Evolutionary conservation across 2,329 filamentous ascomycete species (phyloP).

Genomic region (Colletotrichum australisinense): DNA sequence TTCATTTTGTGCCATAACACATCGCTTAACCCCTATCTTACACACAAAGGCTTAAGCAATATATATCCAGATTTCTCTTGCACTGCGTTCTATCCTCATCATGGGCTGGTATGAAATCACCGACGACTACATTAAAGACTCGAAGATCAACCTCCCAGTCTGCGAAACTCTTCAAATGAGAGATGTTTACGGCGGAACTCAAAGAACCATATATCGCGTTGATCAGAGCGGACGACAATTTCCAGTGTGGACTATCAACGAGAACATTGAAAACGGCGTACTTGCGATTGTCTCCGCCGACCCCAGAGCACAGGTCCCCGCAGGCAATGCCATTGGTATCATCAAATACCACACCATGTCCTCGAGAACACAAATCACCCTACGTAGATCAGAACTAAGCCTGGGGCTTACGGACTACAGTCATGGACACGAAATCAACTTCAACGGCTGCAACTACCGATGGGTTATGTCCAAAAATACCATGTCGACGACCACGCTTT

Average conservation of each 20-base stretch:
- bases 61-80: too few species aligned
- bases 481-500: constrained; percentile 1
- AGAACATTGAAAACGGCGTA: neutral
- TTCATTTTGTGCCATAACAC: neutral
- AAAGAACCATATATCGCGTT: constrained; percentile 13
- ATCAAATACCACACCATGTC: constrained; percentile 9
- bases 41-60: neutral
- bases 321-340: neutral
- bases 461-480: constrained; percentile 2
- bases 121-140: neutral
- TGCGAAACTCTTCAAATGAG: constrained; percentile 10
- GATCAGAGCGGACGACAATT: neutral
- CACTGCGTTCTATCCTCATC: neutral
- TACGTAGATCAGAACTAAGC: neutral
- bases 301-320: neutral
- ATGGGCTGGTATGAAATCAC: neutral
- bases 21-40: neutral
- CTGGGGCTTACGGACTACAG: neutral
- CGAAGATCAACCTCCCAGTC: neutral
- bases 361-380: neutral
- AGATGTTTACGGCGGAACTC: neutral
- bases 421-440: neutral
- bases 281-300: constrained; percentile 3
- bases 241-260: constrained; percentile 6
- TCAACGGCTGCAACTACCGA: neutral